Evolutionary conservation across 2,329 filamentous ascomycete species (phyloP), one percentile per base, ranked within the genome.

Genomic region (Aspergillus viridinutans): DNA sequence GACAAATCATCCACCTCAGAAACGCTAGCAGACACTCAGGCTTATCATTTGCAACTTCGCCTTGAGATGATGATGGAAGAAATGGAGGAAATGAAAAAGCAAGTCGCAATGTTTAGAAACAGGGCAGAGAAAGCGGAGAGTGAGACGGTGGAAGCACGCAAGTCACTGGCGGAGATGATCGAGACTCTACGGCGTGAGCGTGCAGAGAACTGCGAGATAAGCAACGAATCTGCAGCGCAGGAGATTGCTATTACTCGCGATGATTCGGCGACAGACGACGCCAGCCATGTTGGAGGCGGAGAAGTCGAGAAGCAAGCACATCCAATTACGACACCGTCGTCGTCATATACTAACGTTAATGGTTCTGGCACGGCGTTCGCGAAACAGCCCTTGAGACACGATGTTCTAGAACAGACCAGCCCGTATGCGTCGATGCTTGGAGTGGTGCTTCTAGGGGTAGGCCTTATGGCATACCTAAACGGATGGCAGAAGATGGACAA

Each of bases 121-220:
- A 86, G 90, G 29, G 92, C 92, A 8, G 89, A 96, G 72, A 82
- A 79, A 57, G 92, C 92, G 3, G 93, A 97, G 71, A 78, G 83
- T 8, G 92, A 96, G 66, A 84, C 88, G 49, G 85, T 88, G 54
- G 80, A 84, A 45, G 85, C 87, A 54, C 86, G 88, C 54, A 87
- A 89, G 72, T 88, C 88, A 1, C 76, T 99, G 48, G 87, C 89
- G 1, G 90, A 96, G 69, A 94, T 97, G 90, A 87, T 97, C 12
- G 81, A 90, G 65, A 87, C 88, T 63, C 88, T 97, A 55, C 85
- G 92, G 53, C 81, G 80, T 65, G 86, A 92, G 59, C 74, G 73
- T 38, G 64, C 85, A 86, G 64, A 84, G 83, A 62, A 81, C 78
- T 29, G 76, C 70, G 61, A 78, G 75, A 63, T 75, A 74, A 75